These are phyloP conservation scores for Fraxinus sp. DNA, from an alignment of 305 asterid genomes.

Conservation along the genomic window DNA sequence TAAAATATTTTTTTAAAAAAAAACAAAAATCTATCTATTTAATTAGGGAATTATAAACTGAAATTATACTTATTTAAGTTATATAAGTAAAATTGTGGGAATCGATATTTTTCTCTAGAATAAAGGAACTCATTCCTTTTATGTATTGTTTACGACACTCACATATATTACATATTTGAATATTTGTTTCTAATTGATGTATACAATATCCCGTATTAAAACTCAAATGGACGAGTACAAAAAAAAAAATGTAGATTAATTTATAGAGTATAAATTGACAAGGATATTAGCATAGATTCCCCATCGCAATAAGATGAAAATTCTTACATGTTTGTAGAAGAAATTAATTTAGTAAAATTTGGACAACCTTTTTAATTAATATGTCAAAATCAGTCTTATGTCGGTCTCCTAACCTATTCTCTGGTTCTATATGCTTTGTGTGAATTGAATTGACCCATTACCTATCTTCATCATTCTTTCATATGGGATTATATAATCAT, in stretches of 20 bases:
- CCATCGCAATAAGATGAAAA: neutral
- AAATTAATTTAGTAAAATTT: neutral
- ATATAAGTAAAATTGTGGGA: too few relatives aligned
- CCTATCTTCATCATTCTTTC: neutral
- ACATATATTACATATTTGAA: too few relatives aligned
- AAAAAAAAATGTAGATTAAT: neutral
- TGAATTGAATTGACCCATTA: neutral
- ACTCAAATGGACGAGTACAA: neutral
- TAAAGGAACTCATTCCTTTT: neutral
- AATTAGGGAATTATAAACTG: too few relatives aligned
- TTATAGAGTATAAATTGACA: neutral
- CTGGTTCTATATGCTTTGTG: neutral
- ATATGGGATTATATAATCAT: neutral
- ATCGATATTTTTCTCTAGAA: too few relatives aligned
- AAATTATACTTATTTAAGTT: too few relatives aligned
- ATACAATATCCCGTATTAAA: too few relatives aligned
- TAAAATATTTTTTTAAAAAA: too few relatives aligned
- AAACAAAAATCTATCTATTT: too few relatives aligned
- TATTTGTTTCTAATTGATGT: too few relatives aligned
- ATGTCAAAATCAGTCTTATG: neutral
- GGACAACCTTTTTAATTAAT: neutral
- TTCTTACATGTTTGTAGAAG: neutral
- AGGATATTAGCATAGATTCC: neutral
- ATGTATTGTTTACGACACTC: neutral
- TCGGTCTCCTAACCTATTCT: slow-evolving; percentile 8